Conservation (phyloP, 192 early-diverging fungal species). For the Umbelopsis vinacea region DNA sequence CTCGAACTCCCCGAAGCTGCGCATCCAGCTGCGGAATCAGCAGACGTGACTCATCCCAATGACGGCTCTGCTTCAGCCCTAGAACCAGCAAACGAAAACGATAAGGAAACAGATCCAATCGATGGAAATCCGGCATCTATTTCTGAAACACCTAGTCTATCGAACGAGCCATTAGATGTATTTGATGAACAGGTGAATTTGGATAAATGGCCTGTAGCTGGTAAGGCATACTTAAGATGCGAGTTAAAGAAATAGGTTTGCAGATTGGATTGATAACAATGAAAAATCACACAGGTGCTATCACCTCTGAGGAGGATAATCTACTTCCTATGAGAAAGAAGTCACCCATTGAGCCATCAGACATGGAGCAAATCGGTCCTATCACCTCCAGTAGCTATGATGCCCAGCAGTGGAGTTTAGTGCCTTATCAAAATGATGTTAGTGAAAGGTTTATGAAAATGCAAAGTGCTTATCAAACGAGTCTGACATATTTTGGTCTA, state of each 20-base stretch:
- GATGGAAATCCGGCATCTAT: not conserved
- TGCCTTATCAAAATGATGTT: conserved; percentile 8
- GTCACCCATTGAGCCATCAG: not conserved
- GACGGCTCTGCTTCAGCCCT: not conserved
- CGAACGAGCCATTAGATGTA: not conserved
- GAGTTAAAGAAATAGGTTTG: not conserved
- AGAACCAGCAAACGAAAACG: not conserved
- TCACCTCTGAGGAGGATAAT: not conserved
- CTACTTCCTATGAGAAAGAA: not conserved
- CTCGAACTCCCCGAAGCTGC: conserved; percentile 6
- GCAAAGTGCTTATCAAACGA: not conserved
- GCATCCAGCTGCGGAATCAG: not conserved
- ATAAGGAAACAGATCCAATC: not conserved
- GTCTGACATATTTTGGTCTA: not conserved
- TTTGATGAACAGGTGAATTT: not conserved
- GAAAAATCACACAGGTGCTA: not conserved
- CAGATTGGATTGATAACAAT: not conserved
- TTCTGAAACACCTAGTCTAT: not conserved
- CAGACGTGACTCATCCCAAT: not conserved
- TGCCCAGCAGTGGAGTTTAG: not conserved
- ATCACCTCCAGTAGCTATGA: not conserved
- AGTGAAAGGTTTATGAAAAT: not conserved
- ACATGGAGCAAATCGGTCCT: not conserved
- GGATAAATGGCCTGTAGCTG: not conserved
- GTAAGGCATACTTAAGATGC: not conserved